Conservation (phyloP, 2,329 filamentous ascomycete genomes). For the Blastomyces silverae region DNA sequence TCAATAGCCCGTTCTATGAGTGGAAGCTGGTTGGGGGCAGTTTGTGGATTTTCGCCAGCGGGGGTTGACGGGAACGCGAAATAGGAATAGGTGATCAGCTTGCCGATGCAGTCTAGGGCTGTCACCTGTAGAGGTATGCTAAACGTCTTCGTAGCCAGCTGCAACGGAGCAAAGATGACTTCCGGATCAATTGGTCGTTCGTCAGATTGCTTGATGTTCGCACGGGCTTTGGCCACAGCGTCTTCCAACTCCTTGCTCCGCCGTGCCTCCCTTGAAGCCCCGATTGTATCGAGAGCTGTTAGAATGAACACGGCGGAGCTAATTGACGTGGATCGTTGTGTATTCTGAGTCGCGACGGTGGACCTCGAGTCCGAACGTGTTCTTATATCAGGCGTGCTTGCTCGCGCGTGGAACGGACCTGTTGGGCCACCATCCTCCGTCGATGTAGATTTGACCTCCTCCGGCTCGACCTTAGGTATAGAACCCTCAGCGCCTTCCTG, state of each 20-base stretch:
- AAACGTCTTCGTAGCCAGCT: conserved; percentile 78
- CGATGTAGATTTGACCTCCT: neutral
- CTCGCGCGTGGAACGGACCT: neutral
- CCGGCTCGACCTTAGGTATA: neutral
- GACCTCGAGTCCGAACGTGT: conserved; percentile 55
- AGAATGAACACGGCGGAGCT: conserved; percentile 95
- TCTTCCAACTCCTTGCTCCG: conserved; percentile 79
- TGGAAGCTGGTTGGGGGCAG: conserved; percentile 47
- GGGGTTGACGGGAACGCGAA: conserved; percentile 63
- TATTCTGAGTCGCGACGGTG: conserved; percentile 48
- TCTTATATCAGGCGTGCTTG: conserved; percentile 14
- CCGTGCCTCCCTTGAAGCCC: conserved; percentile 81
- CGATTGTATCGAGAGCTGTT: conserved; percentile 86
- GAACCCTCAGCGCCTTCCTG: conserved; percentile 3
- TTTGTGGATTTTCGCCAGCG: conserved; percentile 32
- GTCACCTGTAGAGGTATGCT: conserved; percentile 82
- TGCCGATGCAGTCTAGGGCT: conserved; percentile 94
- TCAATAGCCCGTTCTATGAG: conserved; percentile 97
- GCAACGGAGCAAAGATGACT: conserved; percentile 81
- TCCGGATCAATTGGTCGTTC: conserved; percentile 79
- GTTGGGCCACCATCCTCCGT: neutral
- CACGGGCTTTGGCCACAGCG: conserved; percentile 70
- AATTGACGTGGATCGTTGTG: conserved; percentile 58
- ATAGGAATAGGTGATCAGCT: conserved; percentile 97
- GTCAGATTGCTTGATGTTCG: conserved; percentile 79